Conservation (phyloP, 2,329 filamentous ascomycete genomes). For the Epichloe scottii region DNA sequence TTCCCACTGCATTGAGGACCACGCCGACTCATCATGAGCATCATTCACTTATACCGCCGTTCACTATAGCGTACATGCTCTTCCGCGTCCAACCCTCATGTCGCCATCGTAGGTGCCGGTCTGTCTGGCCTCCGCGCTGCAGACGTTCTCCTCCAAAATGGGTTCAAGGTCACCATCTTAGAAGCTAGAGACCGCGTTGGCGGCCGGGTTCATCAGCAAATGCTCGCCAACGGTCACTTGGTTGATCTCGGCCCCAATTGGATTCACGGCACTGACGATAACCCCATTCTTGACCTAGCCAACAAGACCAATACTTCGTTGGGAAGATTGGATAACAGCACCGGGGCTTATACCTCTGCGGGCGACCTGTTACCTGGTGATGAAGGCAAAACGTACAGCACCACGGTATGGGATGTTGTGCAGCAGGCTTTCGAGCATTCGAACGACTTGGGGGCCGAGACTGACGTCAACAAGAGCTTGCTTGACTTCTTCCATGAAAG, state of each 20-base stretch:
- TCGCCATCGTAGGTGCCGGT: constrained; percentile 59
- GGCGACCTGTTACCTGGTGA: constrained; percentile 36
- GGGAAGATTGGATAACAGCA: constrained; percentile 36
- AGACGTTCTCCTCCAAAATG: constrained; percentile 51
- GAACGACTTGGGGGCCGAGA: constrained; percentile 39
- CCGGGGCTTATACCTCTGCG: constrained; percentile 42
- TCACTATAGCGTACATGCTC: constrained; percentile 10
- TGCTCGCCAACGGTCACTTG: constrained; percentile 32
- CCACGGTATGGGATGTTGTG: constrained; percentile 55
- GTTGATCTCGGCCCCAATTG: constrained; percentile 63
- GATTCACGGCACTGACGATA: constrained; percentile 63
- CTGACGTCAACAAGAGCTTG: constrained; percentile 34
- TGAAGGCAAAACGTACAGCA: constrained; percentile 34
- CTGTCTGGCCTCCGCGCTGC: constrained; percentile 60
- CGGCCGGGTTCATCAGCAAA: constrained; percentile 46
- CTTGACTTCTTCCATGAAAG: constrained; percentile 39
- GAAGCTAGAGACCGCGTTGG: constrained; percentile 57
- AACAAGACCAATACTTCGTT: constrained; percentile 42
- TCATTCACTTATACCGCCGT: not conserved
- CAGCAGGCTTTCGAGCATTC: constrained; percentile 55
- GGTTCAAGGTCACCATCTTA: constrained; percentile 55
- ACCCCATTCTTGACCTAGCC: constrained; percentile 57
- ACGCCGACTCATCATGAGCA: not conserved
- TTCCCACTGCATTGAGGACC: not conserved
- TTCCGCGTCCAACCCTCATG: constrained; percentile 29